Evolutionary conservation across 495 filamentous ascomycete species (phyloP).

Genomic region (Hapsidospora chrysogenum): DNA sequence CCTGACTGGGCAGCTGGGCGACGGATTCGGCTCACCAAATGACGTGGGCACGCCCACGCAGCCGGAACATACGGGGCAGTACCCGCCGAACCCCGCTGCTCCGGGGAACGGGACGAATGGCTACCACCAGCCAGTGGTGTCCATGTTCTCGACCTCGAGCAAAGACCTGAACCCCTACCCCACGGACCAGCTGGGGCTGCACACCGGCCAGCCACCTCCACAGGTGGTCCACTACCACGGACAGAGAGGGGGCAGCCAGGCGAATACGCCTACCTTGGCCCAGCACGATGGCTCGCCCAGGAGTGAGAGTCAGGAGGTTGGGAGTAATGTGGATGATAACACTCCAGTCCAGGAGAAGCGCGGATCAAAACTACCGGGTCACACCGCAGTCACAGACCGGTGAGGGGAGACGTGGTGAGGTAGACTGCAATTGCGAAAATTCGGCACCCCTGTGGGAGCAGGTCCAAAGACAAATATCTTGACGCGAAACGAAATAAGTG

Average conservation of each 20-base stretch:
- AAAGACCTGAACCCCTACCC: constrained; percentile 59
- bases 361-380: not conserved
- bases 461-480: too few species aligned
- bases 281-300: constrained; percentile 21
- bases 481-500: too few species aligned
- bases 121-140: constrained; percentile 50
- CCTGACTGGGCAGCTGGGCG: constrained; percentile 24
- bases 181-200: constrained; percentile 39
- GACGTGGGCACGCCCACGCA: constrained; percentile 40
- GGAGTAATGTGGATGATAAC: constrained; percentile 13
- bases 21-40: constrained; percentile 24
- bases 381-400: not conserved
- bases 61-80: constrained; percentile 24
- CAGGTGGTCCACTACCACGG: constrained; percentile 47
- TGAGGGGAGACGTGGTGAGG: too few species aligned
- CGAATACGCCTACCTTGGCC: constrained; percentile 37
- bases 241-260: constrained; percentile 40
- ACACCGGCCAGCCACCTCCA: constrained; percentile 40
- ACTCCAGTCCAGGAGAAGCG: not conserved
- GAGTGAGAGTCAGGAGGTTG: constrained; percentile 21
- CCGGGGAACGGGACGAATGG: constrained; percentile 27
- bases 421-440: too few species aligned
- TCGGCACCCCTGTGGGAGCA: too few species aligned
- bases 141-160: constrained; percentile 60
- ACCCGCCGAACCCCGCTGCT: constrained; percentile 22